A percentile compares a stretch with the other conserved stretches of the same genome.
These are phyloP conservation scores for Coniochaeta ligniaria DNA, from an alignment of 2,329 filamentous ascomycete species.

Conservation along the genomic window DNA sequence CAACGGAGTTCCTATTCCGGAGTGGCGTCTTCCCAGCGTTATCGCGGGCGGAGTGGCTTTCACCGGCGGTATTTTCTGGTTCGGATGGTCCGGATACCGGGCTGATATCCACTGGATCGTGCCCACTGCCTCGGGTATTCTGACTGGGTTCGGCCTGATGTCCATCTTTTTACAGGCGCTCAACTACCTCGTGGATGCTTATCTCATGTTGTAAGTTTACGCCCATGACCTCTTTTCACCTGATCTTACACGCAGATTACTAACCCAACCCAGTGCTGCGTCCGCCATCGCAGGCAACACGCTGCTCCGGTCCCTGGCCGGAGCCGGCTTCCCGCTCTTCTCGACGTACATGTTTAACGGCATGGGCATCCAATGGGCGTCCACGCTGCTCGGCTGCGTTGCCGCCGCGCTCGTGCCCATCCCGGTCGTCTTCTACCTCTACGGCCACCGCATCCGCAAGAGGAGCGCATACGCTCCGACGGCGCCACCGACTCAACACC, in stretches of 20 bases:
- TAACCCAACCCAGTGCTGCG: slow-evolving; percentile 41
- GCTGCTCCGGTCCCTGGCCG: slow-evolving; percentile 70
- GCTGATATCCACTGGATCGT: slow-evolving; percentile 56
- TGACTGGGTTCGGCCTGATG: slow-evolving; percentile 70
- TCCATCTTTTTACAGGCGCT: slow-evolving; percentile 75
- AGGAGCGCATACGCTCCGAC: slow-evolving; percentile 51
- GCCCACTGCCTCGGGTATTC: slow-evolving; percentile 52
- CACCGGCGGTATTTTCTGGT: slow-evolving; percentile 66
- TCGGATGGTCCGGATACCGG: slow-evolving; percentile 63
- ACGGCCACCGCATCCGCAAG: slow-evolving; percentile 48
- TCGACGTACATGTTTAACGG: slow-evolving; percentile 62
- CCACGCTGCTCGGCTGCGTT: slow-evolving; percentile 55
- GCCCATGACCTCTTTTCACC: no score
- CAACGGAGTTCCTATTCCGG: slow-evolving; percentile 55
- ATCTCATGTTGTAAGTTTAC: slow-evolving; percentile 50
- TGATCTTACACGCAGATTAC: background rate
- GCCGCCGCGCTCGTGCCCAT: slow-evolving; percentile 52
- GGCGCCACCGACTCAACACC: slow-evolving; percentile 16
- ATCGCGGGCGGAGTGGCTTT: slow-evolving; percentile 54
- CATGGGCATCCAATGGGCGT: slow-evolving; percentile 55
- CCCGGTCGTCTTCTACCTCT: slow-evolving; percentile 55
- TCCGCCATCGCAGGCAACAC: slow-evolving; percentile 79
- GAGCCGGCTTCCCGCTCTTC: slow-evolving; percentile 75
- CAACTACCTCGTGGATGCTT: slow-evolving; percentile 75
- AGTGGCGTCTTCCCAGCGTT: slow-evolving; percentile 59